Base-by-base conservation (phyloP, 768 basidiomycete genomes). In the Tephrocybe sp. region DNA sequence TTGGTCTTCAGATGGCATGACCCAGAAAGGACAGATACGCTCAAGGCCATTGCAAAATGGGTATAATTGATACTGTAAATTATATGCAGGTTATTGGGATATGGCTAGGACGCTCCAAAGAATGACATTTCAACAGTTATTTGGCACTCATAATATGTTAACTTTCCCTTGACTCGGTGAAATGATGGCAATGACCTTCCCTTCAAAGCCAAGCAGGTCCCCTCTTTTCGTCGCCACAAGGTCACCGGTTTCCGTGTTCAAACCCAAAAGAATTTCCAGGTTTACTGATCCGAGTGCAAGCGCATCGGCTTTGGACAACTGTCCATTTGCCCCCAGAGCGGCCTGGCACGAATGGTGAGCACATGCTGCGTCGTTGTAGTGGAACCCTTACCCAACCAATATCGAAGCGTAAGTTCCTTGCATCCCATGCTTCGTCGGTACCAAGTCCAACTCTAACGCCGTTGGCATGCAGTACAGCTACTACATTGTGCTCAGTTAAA, bases 401-500 rank as follows among this genome's bases (percentile, higher is more conserved):
- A 54, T 95, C 91, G 58, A 93, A 89, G n/a, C 88, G 80, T 10
- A 86, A 75, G 60, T 86, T 91, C 24, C 90, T 80, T 11, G 88
- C 85, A 33, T 77, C 74, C 86, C 86, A 92, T 26, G 76, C 76
- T 56, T 84, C 82, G 36, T 75, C 66, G 34, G 70, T 67, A n/a
- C 86, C 88, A 38, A 92, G 63, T 5, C 81, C 89, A 21, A 91
- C 84, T 5, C 80, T 82, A 14, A 96, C 88, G 40, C 83, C 84
- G 40, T 89, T 78, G 1, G 74, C 72, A n/a, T 86, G 62, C 21
- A 98, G 77, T 40, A 76, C 73, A 14, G 79, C 73, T 25, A 93
- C 79, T 56, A 68, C 76, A 42, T 65, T 79, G 45, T 72, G 61
- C 25, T 69, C 72, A 4, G 87, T 80, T 10, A 92, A 65, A 5